Base-by-base conservation (phyloP, 495 filamentous ascomycete genomes). In the Letharia columbiana region DNA sequence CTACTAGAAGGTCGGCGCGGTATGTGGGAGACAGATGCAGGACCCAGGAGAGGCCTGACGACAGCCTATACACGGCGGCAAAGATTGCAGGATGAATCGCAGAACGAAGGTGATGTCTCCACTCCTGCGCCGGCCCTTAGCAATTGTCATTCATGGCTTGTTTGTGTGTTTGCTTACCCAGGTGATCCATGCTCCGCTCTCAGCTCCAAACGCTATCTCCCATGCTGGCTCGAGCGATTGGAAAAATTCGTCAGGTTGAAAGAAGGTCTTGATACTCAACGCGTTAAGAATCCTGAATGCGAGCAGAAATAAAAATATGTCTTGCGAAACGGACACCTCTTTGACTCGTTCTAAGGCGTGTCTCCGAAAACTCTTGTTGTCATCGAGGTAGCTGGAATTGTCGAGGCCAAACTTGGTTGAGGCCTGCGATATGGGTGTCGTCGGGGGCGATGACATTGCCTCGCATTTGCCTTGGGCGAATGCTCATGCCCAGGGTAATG, bases 221-320 rank as follows among this genome's bases (percentile, higher is more conserved):
- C 93, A 98, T 68, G 94, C 94, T 45, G 94, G 95, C 73, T 99
- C 94, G 15, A 99, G 82, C 9, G 92, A 90, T 73, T 99, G 94
- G 69, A 92, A 99, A 79, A 90, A 98, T 75, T 99, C 94, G 78
- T 99, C 94, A n/a, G 94, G 94, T 75, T 99, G 94, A 79, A 99
- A 99, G 75, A 96, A 99, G n/a, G 94, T 98, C 60, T 85, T 81
- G 49, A 95, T 79, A 60, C 79, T 84, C 64, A 96, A 79, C n/a
- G 92, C 87, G 77, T 98, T 97, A 73, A 91, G 72, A 61, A 96
- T 82, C 63, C 94, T 91, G 60, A 97, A 82, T 17, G 83, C 83
- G 64, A 96, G 70, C 31, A 97, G 84, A 50, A 85, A 79, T 50
- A 84, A 77, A 60, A 90, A 79, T 64, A 87, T 76, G 61, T 77